Conservation (phyloP, 2,329 filamentous ascomycete genomes). For the Pochonia chlamydosporia region DNA sequence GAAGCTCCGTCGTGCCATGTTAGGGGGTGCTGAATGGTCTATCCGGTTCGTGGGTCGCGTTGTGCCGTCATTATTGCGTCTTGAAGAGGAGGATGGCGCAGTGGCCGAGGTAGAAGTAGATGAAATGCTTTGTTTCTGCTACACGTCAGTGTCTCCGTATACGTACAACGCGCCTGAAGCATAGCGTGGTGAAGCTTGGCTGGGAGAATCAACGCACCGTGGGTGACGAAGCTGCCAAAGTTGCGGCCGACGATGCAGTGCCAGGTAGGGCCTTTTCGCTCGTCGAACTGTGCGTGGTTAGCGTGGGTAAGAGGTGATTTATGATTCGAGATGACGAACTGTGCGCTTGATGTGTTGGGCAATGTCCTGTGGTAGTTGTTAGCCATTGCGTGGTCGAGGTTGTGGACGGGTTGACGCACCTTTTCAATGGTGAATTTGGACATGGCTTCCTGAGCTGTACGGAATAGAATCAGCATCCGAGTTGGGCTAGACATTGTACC, state of each 20-base stretch:
- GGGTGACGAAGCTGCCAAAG: conserved; percentile 98
- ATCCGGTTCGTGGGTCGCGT: background rate
- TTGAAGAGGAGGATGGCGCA: conserved; percentile 98
- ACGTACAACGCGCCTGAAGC: too few relatives aligned
- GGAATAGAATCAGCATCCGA: conserved; percentile 21
- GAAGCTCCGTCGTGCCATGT: background rate
- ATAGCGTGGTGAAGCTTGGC: too few relatives aligned
- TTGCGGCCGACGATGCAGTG: conserved; percentile 98
- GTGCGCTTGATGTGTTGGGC: conserved; percentile 94
- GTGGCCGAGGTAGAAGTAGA: conserved; percentile 99
- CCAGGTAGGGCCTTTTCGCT: conserved; percentile 96
- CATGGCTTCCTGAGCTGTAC: conserved; percentile 56
- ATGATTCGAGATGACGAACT: conserved; percentile 51
- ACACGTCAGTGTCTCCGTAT: background rate
- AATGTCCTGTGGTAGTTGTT: conserved; percentile 70
- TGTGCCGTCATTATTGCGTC: conserved; percentile 61
- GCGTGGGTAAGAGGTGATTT: background rate
- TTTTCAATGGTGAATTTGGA: conserved; percentile 58
- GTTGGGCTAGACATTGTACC: too few relatives aligned
- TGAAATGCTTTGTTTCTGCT: conserved; percentile 97
- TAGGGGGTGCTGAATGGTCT: background rate
- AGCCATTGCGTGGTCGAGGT: too few relatives aligned
- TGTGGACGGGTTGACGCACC: conserved; percentile 27
- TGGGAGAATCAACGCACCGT: conserved; percentile 56
- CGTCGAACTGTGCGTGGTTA: conserved; percentile 67